Evolutionary conservation across 2,329 filamentous ascomycete genomes (phyloP), one percentile per base, ranked within the genome.

Genomic region (Exophiala bonariae): DNA sequence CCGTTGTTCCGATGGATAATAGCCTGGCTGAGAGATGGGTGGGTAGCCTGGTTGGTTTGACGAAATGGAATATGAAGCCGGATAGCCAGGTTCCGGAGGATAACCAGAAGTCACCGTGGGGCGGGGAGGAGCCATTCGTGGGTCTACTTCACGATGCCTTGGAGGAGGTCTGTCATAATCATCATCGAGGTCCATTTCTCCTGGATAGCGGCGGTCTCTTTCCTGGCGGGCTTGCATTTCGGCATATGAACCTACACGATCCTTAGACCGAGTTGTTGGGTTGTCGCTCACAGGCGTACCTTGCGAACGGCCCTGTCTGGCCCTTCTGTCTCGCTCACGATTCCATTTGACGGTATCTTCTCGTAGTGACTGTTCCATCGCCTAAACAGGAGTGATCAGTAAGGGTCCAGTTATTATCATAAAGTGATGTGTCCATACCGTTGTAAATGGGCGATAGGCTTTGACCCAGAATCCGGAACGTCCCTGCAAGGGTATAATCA

Each of bases 381-480:
- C 74, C 76, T 79, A 52, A 43, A 49, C 42, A 41, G 7, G 40
- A 17, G 19, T 8, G 20, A 39, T 52, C 39, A 52, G 46, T n/a
- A n/a, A n/a, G n/a, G n/a, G n/a, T n/a, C n/a, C n/a, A n/a, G n/a
- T n/a, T n/a, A n/a, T n/a, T n/a, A n/a, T n/a, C n/a, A n/a, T n/a
- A 7, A 22, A 19, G 14, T 22, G 36, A 22, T 46, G n/a, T 14
- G 38, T 16, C 63, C 83, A 73, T 78, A 89, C 86, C 62, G 84
- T 83, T 59, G 86, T 90, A 63, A 90, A 70, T 64, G 89, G 88
- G 55, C 86, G 80, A 69, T 90, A 90, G 53, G 85, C 86, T 39
- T 83, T 88, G 66, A 90, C 87, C 68, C 82, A 87, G 71, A 86
- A 90, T 59, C 86, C 86, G 61, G 81, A 78, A 54, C 82, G 82